These are phyloP conservation scores for Penicillium psychrosexuale DNA, from an alignment of 2,329 filamentous ascomycete genomes.

Conservation along the genomic window DNA sequence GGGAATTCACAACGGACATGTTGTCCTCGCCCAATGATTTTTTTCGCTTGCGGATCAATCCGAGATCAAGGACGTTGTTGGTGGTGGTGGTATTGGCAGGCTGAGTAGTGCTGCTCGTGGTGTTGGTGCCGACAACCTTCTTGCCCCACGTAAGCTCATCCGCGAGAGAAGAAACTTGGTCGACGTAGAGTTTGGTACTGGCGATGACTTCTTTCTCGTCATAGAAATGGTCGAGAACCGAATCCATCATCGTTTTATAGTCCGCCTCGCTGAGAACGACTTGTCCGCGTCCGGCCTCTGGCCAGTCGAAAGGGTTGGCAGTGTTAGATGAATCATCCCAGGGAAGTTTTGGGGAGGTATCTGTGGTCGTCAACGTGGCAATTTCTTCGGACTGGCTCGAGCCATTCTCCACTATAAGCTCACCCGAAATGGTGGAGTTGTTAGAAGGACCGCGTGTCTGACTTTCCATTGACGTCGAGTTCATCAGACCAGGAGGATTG, in stretches of 20 bases:
- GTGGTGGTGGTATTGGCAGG: conserved; percentile 15
- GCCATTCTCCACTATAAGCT: background rate
- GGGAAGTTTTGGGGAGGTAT: background rate
- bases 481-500: conserved; percentile 53
- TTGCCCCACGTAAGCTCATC: conserved; percentile 39
- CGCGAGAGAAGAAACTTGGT: conserved; percentile 40
- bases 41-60: conserved; percentile 41
- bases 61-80: conserved; percentile 29
- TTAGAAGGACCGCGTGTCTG: conserved; percentile 12
- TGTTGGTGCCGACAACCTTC: conserved; percentile 32
- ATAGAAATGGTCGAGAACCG: conserved; percentile 45
- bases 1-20: conserved; percentile 10
- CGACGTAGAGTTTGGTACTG: conserved; percentile 43
- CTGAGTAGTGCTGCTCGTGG: background rate
- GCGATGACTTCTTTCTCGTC: conserved; percentile 36
- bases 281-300: conserved; percentile 33
- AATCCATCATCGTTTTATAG: conserved; percentile 41
- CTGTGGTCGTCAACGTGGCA: background rate
- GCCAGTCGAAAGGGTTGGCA: conserved; percentile 34
- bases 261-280: conserved; percentile 39
- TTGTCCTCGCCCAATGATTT: conserved; percentile 22
- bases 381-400: background rate
- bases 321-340: conserved; percentile 6
- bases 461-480: conserved; percentile 35
- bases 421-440: background rate